phyloP scores from a whole-genome alignment of 2,329 filamentous ascomycete species.

The Calonectria naviculata region DNA sequence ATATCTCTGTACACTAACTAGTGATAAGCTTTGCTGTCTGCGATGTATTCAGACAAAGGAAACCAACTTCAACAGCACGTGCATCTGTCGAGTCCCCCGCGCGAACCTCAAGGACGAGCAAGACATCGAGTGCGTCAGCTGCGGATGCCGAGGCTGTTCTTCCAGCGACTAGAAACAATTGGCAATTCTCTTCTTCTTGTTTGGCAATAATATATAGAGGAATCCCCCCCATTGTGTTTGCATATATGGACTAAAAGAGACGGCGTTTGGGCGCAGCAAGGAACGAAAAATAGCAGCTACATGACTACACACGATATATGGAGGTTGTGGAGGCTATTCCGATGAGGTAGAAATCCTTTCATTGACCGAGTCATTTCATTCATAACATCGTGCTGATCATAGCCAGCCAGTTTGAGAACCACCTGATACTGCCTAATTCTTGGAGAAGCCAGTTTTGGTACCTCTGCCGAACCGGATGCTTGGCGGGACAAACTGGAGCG shows the following conservation, averaged over 20 bases:
- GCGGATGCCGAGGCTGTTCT: constrained; percentile 90
- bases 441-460: constrained; percentile 62
- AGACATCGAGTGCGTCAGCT: constrained; percentile 93
- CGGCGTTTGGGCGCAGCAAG: constrained; percentile 39
- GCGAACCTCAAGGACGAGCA: constrained; percentile 91
- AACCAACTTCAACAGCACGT: constrained; percentile 98
- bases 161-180: constrained; percentile 75
- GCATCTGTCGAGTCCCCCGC: constrained; percentile 94
- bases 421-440: constrained; percentile 46
- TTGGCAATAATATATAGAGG: background rate
- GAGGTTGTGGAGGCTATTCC: constrained; percentile 20
- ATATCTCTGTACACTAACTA: constrained; percentile 35
- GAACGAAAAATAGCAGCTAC: constrained; percentile 19
- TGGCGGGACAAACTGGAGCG: constrained; percentile 76
- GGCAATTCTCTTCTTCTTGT: background rate
- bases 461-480: constrained; percentile 74
- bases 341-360: constrained; percentile 52
- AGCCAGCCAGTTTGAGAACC: constrained; percentile 34
- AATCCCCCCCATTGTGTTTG: background rate
- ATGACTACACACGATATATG: constrained; percentile 12
- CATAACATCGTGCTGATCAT: constrained; percentile 48
- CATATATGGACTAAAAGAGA: constrained; percentile 10
- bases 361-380: constrained; percentile 42
- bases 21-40: constrained; percentile 83
- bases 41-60: constrained; percentile 99